Conservation (phyloP, 495 filamentous ascomycete genomes). For the Lasiosphaeria hispida region DNA sequence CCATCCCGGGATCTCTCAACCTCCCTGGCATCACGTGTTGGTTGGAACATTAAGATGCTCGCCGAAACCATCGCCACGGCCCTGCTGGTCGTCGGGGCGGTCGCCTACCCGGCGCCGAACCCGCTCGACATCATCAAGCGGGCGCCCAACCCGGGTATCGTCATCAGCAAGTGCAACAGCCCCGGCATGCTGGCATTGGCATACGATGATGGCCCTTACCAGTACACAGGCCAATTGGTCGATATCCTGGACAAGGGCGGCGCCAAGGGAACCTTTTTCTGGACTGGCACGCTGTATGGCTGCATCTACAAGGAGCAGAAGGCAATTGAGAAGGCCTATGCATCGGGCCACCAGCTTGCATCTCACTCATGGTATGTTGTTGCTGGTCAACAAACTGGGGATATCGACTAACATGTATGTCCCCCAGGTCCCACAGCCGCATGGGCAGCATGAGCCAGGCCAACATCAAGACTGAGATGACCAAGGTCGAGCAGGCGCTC, state of each 20-base stretch:
- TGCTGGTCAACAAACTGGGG: too few relatives aligned
- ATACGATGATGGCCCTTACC: constrained; percentile 73
- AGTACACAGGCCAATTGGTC: constrained; percentile 63
- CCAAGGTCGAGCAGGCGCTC: constrained; percentile 47
- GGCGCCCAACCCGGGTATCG: constrained; percentile 35
- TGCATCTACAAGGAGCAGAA: constrained; percentile 52
- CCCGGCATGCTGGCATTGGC: constrained; percentile 51
- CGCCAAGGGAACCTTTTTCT: constrained; percentile 59
- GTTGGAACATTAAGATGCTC: constrained; percentile 23
- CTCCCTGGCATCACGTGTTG: too few relatives aligned
- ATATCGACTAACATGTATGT: too few relatives aligned
- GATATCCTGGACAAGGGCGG: constrained; percentile 61
- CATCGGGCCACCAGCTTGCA: constrained; percentile 50
- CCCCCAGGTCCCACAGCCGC: constrained; percentile 44
- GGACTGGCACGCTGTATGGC: constrained; percentile 55
- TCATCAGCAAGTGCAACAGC: constrained; percentile 42
- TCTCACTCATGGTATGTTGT: constrained; percentile 47
- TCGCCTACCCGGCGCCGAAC: constrained; percentile 30
- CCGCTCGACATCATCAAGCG: constrained; percentile 40
- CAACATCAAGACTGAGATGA: constrained; percentile 48
- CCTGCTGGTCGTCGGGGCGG: constrained; percentile 26
- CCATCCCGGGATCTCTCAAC: too few relatives aligned
- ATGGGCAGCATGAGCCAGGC: constrained; percentile 41
- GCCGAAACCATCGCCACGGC: constrained; percentile 26
- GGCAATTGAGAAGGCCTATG: constrained; percentile 50